These are phyloP conservation scores for Stephania cephalantha DNA, from an alignment of 164 flowering plant species.

Conservation along the genomic window DNA sequence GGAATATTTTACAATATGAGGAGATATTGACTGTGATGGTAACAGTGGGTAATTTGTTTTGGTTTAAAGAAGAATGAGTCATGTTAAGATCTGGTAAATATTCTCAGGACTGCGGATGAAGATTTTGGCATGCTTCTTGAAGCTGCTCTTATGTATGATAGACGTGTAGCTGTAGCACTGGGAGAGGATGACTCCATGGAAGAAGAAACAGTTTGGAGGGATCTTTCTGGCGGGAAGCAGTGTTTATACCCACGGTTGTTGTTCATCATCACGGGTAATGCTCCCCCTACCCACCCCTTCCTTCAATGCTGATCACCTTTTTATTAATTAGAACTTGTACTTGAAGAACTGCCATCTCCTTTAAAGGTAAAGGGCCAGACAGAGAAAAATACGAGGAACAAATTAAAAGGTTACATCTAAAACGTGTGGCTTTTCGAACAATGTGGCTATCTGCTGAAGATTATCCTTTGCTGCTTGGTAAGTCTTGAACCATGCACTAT, in stretches of 20 bases:
- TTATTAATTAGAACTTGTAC: background rate
- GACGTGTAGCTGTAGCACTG: constrained; percentile 81
- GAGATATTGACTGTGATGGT: background rate
- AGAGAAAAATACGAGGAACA: constrained; percentile 78
- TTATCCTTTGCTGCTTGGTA: constrained; percentile 88
- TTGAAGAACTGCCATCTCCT: background rate
- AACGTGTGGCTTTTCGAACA: constrained; percentile 91
- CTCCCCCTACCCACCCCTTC: background rate
- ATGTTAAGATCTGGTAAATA: background rate
- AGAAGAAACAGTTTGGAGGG: constrained; percentile 53
- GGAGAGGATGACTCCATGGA: constrained; percentile 61
- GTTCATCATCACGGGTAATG: constrained; percentile 83
- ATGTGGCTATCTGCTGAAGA: constrained; percentile 98
- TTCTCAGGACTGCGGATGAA: constrained; percentile 92
- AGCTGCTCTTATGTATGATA: constrained; percentile 97
- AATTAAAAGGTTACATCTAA: constrained; percentile 61
- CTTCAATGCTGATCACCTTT: constrained; percentile 4
- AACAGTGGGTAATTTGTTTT: background rate
- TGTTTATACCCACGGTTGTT: constrained; percentile 69
- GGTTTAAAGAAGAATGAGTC: background rate
- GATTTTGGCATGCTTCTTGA: constrained; percentile 82
- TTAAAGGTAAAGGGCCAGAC: constrained; percentile 84
- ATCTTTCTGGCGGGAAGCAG: constrained; percentile 40
- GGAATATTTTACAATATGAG: background rate
- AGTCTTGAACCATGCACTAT: constrained; percentile 5